phyloP scores from a whole-genome alignment of 1,284 basidiomycete genomes.

The Pseudozyma flocculosa region DNA sequence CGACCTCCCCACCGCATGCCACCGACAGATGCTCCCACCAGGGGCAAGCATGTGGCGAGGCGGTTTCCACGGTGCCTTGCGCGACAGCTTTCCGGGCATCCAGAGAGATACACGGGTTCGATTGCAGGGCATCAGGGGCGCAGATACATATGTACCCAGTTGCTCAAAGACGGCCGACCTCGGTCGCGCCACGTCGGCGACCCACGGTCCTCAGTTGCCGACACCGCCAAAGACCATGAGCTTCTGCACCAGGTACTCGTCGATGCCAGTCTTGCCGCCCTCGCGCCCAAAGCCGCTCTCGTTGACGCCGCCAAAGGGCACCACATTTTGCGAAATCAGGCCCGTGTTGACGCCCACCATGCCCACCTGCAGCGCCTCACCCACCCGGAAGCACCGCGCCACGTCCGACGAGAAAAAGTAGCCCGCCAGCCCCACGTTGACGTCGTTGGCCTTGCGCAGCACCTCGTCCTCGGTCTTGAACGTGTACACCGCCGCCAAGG shows the following conservation, averaged over 20 bases:
- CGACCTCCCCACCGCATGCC: too few species aligned
- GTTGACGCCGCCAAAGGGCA: slow-evolving; percentile 85
- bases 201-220: too few species aligned
- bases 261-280: slow-evolving; percentile 72
- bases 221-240: slow-evolving; percentile 50
- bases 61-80: too few species aligned
- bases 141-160: too few species aligned
- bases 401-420: slow-evolving; percentile 68
- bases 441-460: slow-evolving; percentile 77
- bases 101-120: too few species aligned
- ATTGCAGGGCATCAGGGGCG: too few species aligned
- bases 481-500: slow-evolving; percentile 64
- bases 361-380: slow-evolving; percentile 92
- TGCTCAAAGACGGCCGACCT: too few species aligned
- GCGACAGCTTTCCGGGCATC: too few species aligned
- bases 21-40: too few species aligned
- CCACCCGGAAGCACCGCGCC: slow-evolving; percentile 90
- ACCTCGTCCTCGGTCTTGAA: slow-evolving; percentile 94
- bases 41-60: too few species aligned
- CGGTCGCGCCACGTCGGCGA: too few species aligned
- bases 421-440: slow-evolving; percentile 77
- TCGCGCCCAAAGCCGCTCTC: slow-evolving; percentile 68
- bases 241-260: slow-evolving; percentile 65
- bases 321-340: slow-evolving; percentile 47
- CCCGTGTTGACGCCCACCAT: slow-evolving; percentile 75